Evolutionary conservation across 2,329 filamentous ascomycete genomes (phyloP).

Genomic region (Colletotrichum sp.): DNA sequence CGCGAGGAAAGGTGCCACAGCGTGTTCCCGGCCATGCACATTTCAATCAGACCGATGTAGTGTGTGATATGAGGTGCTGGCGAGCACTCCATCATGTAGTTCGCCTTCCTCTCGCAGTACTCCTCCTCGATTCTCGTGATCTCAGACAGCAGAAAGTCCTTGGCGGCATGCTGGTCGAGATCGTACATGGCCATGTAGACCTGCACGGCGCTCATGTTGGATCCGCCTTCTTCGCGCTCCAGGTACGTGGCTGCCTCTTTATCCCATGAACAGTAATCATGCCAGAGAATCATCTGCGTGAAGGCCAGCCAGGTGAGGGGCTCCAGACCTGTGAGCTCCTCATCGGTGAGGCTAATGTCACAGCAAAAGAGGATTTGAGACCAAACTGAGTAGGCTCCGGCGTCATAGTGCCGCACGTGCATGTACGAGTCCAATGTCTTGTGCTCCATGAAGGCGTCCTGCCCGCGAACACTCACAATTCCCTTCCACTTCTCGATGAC

Average conservation of each 20-base stretch:
- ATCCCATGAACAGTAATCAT: neutral
- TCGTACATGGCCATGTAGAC: neutral
- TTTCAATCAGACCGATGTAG: neutral
- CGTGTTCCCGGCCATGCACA: conserved; percentile 6
- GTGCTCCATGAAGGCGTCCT: neutral
- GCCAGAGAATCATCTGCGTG: neutral
- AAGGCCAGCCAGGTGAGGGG: neutral
- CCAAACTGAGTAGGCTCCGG: neutral
- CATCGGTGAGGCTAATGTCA: neutral
- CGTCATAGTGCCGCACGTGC: neutral
- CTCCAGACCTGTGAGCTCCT: neutral
- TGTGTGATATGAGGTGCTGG: neutral
- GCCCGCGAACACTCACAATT: neutral
- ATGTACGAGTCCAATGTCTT: neutral
- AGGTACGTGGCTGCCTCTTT: neutral
- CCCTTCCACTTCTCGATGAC: neutral
- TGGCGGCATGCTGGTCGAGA: neutral
- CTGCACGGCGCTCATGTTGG: neutral
- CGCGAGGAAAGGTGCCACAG: conserved; percentile 1
- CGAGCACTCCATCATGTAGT: neutral
- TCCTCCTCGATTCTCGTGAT: neutral
- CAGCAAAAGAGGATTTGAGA: neutral
- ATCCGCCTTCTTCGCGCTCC: neutral
- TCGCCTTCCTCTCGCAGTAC: conserved; percentile 1
- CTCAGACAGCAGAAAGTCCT: neutral